These are phyloP conservation scores for Dryadomyces quercivorus DNA, from an alignment of 2,329 filamentous ascomycete genomes.

Conservation along the genomic window DNA sequence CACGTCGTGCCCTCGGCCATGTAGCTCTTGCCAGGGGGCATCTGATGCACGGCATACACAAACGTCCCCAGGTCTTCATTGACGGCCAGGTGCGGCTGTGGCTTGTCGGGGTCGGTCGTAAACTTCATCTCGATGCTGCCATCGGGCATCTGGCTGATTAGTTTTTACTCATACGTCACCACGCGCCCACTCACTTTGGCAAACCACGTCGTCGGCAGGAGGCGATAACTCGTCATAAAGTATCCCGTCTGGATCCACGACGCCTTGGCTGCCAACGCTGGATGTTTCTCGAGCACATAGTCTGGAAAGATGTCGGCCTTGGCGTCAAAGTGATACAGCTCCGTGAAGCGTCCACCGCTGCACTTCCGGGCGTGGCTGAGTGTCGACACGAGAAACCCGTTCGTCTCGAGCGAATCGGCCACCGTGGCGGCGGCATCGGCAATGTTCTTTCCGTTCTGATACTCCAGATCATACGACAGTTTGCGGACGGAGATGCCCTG, in stretches of 20 bases:
- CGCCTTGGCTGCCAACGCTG: slow-evolving; percentile 33
- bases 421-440: slow-evolving; percentile 36
- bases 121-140: slow-evolving; percentile 35
- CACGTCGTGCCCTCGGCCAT: slow-evolving; percentile 34
- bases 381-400: slow-evolving; percentile 34
- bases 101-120: slow-evolving; percentile 24
- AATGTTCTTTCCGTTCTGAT: slow-evolving; percentile 40
- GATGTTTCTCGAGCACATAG: slow-evolving; percentile 30
- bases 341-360: slow-evolving; percentile 30
- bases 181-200: slow-evolving; percentile 28
- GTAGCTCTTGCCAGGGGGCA: slow-evolving; percentile 34
- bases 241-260: slow-evolving; percentile 37
- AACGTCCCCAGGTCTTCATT: slow-evolving; percentile 34
- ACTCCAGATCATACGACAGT: slow-evolving; percentile 36
- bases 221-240: slow-evolving; percentile 34
- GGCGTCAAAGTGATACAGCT: slow-evolving; percentile 39
- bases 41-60: slow-evolving; percentile 34
- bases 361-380: slow-evolving; percentile 34
- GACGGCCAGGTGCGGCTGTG: slow-evolving; percentile 32
- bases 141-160: slow-evolving; percentile 20
- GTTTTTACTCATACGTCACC: neutral
- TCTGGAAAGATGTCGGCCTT: slow-evolving; percentile 38
- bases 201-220: slow-evolving; percentile 33
- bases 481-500: slow-evolving; percentile 27
- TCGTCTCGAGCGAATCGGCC: slow-evolving; percentile 37